phyloP scores from a whole-genome alignment of 1,284 basidiomycete species.

The Cryptococcus deneoformans region DNA sequence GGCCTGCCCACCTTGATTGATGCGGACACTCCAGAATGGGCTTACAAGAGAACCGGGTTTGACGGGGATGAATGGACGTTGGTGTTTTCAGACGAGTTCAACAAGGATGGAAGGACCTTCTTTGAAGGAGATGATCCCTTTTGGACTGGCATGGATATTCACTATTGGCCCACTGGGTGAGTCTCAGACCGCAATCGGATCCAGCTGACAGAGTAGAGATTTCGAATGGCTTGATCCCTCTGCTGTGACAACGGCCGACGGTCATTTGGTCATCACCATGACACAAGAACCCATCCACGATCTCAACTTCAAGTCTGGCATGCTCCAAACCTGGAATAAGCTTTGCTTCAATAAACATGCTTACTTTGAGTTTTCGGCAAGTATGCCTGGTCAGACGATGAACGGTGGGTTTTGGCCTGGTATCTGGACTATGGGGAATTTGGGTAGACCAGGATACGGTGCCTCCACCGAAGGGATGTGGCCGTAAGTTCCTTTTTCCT shows the following conservation, averaged over 20 bases:
- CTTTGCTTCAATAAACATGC: slow-evolving; percentile 48
- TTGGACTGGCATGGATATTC: slow-evolving; percentile 52
- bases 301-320: slow-evolving; percentile 65
- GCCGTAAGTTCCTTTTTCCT: slow-evolving; percentile 52
- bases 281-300: slow-evolving; percentile 64
- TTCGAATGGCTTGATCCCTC: slow-evolving; percentile 65
- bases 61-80: slow-evolving; percentile 42
- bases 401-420: slow-evolving; percentile 55
- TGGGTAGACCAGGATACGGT: slow-evolving; percentile 51
- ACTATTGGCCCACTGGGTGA: slow-evolving; percentile 47
- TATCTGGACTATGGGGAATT: slow-evolving; percentile 52
- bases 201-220: slow-evolving; percentile 23
- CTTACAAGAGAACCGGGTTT: slow-evolving; percentile 24
- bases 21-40: slow-evolving; percentile 60
- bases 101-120: slow-evolving; percentile 59
- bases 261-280: slow-evolving; percentile 76
- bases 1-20: slow-evolving; percentile 66
- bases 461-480: slow-evolving; percentile 66
- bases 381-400: slow-evolving; percentile 37
- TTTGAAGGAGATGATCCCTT: slow-evolving; percentile 54
- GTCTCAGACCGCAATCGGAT: neutral
- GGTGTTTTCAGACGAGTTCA: slow-evolving; percentile 85
- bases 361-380: slow-evolving; percentile 45
- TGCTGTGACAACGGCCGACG: slow-evolving; percentile 73
- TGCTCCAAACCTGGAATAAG: slow-evolving; percentile 56